Evolutionary conservation across 768 basidiomycete genomes (phyloP), one percentile per base, ranked within the genome.

Genomic region (Austroboletus festivus): DNA sequence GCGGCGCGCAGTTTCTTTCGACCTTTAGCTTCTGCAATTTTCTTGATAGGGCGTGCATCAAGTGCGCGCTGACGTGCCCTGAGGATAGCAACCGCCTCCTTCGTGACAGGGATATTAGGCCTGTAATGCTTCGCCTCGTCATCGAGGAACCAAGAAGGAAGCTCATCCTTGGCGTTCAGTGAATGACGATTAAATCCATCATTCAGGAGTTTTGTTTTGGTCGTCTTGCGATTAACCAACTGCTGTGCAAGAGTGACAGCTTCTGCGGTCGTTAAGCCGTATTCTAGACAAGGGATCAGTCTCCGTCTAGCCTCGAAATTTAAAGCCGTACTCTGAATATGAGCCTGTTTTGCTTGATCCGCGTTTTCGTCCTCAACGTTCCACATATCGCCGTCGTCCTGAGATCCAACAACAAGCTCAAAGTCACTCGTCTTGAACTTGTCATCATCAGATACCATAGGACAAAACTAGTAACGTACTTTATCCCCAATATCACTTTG

Each of bases 41-140:
- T 99, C 74, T 96, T 98, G 72, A 99, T 98, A 16, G 96, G 96
- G 21, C 96, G 83, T 1, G 95, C 93, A 64, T 99, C 93, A 42
- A 99, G 74, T 13, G 93, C 90, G 12, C 95, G 86, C 69, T 94
- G 89, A 68, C 89, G 92, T 19, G 88, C 89, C 24, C 89, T 83
- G 24, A 99, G 75, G 10, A 82, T 84, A 42, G 78, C 77, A 47
- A 98, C 75, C 10, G 96, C 96, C 65, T 98, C 96, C 67, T 95
- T 98, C 1, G 94, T 97, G 47, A 97, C 77, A n/a, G 96, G 96
- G 39, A 98, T 75, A 65, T 98, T 98, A 44, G 89, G 71, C 65
- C 92, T 94, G 78, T 95, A 96, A 64, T 87, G 78, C 59, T 93
- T 93, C 13, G 83, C 70, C 69, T 99, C 96, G 56, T 99, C 96